Evolutionary conservation across 768 basidiomycete genomes (phyloP).

Genomic region (Lepiota subincarnata): DNA sequence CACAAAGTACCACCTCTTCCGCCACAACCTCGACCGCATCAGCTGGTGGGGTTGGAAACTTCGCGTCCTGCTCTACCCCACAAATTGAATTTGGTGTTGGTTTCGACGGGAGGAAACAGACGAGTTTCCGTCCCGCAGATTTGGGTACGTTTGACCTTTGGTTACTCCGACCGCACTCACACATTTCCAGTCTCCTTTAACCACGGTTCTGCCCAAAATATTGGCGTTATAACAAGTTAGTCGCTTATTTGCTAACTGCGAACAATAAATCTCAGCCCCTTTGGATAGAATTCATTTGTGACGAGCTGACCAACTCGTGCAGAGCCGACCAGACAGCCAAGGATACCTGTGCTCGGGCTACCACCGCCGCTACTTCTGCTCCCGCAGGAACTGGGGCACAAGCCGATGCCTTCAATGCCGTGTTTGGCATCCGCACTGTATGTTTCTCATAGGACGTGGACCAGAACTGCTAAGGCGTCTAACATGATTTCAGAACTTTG

Average conservation of each 20-base stretch:
- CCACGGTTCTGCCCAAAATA: constrained; percentile 59
- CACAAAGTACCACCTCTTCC: constrained; percentile 18
- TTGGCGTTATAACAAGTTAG: constrained; percentile 52
- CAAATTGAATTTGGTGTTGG: constrained; percentile 53
- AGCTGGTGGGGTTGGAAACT: constrained; percentile 33
- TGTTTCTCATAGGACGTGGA: constrained; percentile 8
- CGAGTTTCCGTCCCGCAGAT: constrained; percentile 50
- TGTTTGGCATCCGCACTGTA: constrained; percentile 49
- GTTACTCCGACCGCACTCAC: neutral
- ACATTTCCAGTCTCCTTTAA: constrained; percentile 37
- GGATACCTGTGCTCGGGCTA: constrained; percentile 39
- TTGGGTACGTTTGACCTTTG: constrained; percentile 25
- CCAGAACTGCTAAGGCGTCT: neutral
- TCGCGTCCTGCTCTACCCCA: constrained; percentile 50
- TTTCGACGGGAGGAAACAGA: constrained; percentile 52
- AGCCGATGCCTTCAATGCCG: constrained; percentile 61
- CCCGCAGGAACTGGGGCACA: constrained; percentile 44
- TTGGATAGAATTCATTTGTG: constrained; percentile 44
- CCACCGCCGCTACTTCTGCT: constrained; percentile 37
- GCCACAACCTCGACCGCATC: constrained; percentile 17
- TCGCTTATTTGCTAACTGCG: constrained; percentile 2
- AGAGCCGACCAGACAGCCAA: constrained; percentile 50
- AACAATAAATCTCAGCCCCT: neutral
- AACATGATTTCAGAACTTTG: constrained; percentile 36
- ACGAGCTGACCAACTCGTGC: constrained; percentile 49